phyloP scores from a whole-genome alignment of 306 rosid species.

The Vigna nakashimae region DNA sequence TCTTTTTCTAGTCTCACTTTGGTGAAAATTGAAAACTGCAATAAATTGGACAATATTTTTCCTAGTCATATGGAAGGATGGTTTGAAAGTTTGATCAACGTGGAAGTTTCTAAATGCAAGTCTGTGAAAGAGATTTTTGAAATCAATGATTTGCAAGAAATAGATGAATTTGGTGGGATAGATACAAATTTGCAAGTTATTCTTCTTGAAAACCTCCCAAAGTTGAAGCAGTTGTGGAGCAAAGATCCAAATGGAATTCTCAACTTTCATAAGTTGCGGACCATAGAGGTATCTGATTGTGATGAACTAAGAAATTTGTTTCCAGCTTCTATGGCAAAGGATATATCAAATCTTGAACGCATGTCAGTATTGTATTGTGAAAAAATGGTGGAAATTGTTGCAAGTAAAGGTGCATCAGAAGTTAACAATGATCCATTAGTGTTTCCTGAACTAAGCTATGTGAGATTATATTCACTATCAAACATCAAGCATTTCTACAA shows the following conservation, averaged over 20 bases:
- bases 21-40: neutral
- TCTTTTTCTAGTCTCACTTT: too few species aligned
- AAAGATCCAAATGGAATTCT: neutral
- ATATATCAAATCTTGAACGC: neutral
- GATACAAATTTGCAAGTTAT: neutral
- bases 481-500: neutral
- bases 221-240: neutral
- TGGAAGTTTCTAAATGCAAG: neutral
- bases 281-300: neutral
- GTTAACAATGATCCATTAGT: neutral
- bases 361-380: accelerated
- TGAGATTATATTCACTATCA: accelerated
- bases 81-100: neutral
- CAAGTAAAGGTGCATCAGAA: neutral
- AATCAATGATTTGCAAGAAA: neutral
- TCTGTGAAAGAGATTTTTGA: neutral
- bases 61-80: conserved; percentile 25
- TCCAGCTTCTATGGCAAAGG: conserved; percentile 33
- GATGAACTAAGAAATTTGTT: neutral
- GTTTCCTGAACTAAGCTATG: neutral
- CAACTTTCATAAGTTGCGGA: neutral
- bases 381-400: conserved; percentile 4
- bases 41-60: conserved; percentile 21
- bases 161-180: neutral
- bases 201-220: neutral